Base-by-base conservation (phyloP, 2,329 filamentous ascomycete species). In the Dothideomycetes sp. region DNA sequence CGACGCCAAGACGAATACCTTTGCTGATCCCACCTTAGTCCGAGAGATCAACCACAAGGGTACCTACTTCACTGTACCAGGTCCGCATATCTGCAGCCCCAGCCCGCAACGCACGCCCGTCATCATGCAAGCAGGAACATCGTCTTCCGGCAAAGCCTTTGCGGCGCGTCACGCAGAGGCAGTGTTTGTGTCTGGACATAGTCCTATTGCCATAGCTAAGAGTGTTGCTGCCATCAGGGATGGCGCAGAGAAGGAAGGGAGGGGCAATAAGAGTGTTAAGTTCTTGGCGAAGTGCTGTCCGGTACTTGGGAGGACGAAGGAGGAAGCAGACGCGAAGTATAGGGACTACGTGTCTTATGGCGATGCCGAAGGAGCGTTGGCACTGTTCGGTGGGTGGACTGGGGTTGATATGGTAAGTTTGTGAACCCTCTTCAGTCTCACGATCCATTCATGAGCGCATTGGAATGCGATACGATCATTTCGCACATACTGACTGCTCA, bases 311-410 rank as follows among this genome's bases (percentile, higher is more conserved):
- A 63, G 57, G 24, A 84, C 79, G 0, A 72, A 81, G 46, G 75
- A 78, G 41, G 79, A 82, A 52, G 81, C 81, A 0, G 59, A 68
- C 42, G 71, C 67, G 5, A 84, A 84, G 57, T 73, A 79, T 37
- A 59, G 65, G 0, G 75, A 82, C 4, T 77, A 75, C 44, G 64
- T 70, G 8, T 67, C 69, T 40, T 75, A 82, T 50, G 81, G 77
- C 0, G 72, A 71, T 2, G 65, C 72, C 31, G 81, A 80, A 47
- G 81, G 81, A 2, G 81, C 79, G 0, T 53, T 84, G 41, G 77
- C 80, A 1, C 57, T 85, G 14, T 86, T 85, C 49, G 79, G 79
- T 15, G 81, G 81, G 2, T 86, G 81, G 80, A 84, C 81, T 0
- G 81, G 77, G 0, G 77, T 80, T 34, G 74, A 82, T 52, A 59